Evolutionary conservation across 192 early-diverging fungal genomes (phyloP).

Genomic region (Mortierella alpina): DNA sequence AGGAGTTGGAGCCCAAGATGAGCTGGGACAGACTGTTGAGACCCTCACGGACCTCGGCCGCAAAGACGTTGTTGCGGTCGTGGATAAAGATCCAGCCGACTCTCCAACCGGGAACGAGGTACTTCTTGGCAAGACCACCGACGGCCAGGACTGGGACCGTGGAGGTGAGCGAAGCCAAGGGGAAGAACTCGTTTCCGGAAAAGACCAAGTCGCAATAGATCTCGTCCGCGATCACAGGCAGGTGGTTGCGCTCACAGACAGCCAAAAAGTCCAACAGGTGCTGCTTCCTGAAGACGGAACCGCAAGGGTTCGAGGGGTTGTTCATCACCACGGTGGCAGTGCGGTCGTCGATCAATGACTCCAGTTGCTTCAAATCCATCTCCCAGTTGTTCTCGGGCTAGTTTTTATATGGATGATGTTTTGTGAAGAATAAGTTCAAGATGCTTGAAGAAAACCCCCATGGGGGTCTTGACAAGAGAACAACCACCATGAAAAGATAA

Average conservation of each 20-base stretch:
- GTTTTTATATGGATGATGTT: background rate
- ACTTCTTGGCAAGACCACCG: slow-evolving; percentile 90
- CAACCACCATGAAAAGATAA: too few relatives aligned
- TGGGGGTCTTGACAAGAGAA: too few relatives aligned
- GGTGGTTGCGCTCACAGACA: slow-evolving; percentile 77
- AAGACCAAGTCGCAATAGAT: slow-evolving; percentile 95
- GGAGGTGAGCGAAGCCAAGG: slow-evolving; percentile 77
- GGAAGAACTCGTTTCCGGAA: slow-evolving; percentile 64
- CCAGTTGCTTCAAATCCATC: slow-evolving; percentile 82
- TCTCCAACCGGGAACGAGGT: slow-evolving; percentile 93
- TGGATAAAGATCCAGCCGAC: slow-evolving; percentile 90
- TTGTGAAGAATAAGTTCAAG: background rate
- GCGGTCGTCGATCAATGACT: slow-evolving; percentile 82
- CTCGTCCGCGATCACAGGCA: slow-evolving; percentile 91
- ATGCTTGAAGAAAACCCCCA: background rate
- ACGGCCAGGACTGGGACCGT: slow-evolving; percentile 87
- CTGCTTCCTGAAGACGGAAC: slow-evolving; percentile 81
- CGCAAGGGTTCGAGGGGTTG: slow-evolving; percentile 95
- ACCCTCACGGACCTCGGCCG: slow-evolving; percentile 73
- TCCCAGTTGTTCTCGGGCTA: slow-evolving; percentile 87
- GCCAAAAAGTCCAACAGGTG: slow-evolving; percentile 79
- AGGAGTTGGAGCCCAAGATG: slow-evolving; percentile 83
- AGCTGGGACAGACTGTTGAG: slow-evolving; percentile 79
- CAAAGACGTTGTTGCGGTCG: slow-evolving; percentile 70
- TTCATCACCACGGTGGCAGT: slow-evolving; percentile 87